Conservation (phyloP, 2,329 filamentous ascomycete species). For the Fusarium xyrophilum region DNA sequence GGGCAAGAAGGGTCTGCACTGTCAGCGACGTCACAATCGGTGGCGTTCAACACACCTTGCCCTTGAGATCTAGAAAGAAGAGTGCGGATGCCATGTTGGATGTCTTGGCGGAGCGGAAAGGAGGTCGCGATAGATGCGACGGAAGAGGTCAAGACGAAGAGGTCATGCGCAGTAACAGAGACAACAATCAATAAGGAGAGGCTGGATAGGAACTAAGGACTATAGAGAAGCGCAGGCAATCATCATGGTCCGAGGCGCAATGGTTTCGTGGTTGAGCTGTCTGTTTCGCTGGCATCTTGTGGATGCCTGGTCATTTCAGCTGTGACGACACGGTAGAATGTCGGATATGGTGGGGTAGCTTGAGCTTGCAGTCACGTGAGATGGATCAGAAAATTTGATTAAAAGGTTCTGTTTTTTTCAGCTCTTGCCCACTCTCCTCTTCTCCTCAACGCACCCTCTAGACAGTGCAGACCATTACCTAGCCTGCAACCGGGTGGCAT, state of each 20-base stretch:
- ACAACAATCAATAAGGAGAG: conserved; percentile 7
- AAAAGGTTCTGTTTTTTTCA: conserved; percentile 8
- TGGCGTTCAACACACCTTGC: conserved; percentile 72
- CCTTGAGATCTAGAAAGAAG: conserved; percentile 99
- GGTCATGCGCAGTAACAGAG: conserved; percentile 26
- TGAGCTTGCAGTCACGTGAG: conserved; percentile 27
- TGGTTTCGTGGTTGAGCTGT: conserved; percentile 22
- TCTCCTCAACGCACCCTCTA: conserved; percentile 74
- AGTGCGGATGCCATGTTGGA: conserved; percentile 84
- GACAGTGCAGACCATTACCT: conserved; percentile 84
- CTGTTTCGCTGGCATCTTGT: conserved; percentile 42
- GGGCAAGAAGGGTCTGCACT: conserved; percentile 90
- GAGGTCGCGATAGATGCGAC: conserved; percentile 41
- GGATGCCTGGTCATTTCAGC: conserved; percentile 30
- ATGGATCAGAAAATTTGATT: conserved; percentile 5
- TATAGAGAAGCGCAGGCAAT: conserved; percentile 39
- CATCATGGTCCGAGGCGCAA: conserved; percentile 34
- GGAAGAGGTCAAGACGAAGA: conserved; percentile 9
- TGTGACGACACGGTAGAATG: conserved; percentile 36
- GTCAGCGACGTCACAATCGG: not conserved
- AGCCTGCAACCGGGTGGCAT: conserved; percentile 67
- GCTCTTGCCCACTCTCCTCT: conserved; percentile 12
- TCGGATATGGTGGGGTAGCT: conserved; percentile 39
- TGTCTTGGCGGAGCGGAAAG: conserved; percentile 32
- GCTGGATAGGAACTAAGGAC: conserved; percentile 20